A percentile compares a stretch with the other conserved stretches of the same genome.
phyloP scores from a whole-genome alignment of 768 basidiomycete species.

The Tricholoma sp. region DNA sequence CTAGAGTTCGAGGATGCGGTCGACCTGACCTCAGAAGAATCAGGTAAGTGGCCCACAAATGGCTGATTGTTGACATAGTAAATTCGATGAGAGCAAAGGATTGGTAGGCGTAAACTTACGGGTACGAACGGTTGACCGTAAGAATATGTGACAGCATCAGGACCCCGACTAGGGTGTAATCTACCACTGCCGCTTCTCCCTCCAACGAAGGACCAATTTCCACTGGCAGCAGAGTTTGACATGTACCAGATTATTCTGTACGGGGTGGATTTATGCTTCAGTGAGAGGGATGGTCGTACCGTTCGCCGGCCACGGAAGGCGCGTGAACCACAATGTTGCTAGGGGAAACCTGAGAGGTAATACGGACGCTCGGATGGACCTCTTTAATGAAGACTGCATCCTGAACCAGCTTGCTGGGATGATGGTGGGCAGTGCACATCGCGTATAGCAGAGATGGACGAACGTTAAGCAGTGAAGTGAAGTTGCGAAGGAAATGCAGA shows the following conservation, averaged over 20 bases:
- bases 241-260: slow-evolving; percentile 29
- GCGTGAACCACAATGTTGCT: slow-evolving; percentile 23
- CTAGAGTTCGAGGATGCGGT: slow-evolving; percentile 35
- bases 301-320: slow-evolving; percentile 28
- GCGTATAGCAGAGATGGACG: slow-evolving; percentile 1
- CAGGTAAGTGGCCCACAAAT: slow-evolving; percentile 24
- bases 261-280: slow-evolving; percentile 23
- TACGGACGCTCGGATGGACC: no score
- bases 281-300: slow-evolving; percentile 31
- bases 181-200: slow-evolving; percentile 27
- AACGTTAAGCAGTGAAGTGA: slow-evolving; percentile 16
- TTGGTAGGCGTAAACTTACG: slow-evolving; percentile 23
- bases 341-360: slow-evolving; percentile 27
- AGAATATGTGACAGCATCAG: slow-evolving; percentile 29
- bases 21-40: slow-evolving; percentile 24
- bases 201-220: slow-evolving; percentile 26
- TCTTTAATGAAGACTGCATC: slow-evolving; percentile 44
- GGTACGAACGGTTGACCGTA: slow-evolving; percentile 30
- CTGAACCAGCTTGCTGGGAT: no score
- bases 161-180: slow-evolving; percentile 29
- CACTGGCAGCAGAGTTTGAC: slow-evolving; percentile 30
- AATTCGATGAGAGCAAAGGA: not conserved
- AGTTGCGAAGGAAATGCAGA: slow-evolving; percentile 18
- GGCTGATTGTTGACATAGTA: slow-evolving; percentile 16
- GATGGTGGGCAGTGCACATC: slow-evolving; percentile 48